Evolutionary conservation across 1,284 basidiomycete species (phyloP), one percentile per base, ranked within the genome.

Genomic region (Lentinula novae-zelandiae): DNA sequence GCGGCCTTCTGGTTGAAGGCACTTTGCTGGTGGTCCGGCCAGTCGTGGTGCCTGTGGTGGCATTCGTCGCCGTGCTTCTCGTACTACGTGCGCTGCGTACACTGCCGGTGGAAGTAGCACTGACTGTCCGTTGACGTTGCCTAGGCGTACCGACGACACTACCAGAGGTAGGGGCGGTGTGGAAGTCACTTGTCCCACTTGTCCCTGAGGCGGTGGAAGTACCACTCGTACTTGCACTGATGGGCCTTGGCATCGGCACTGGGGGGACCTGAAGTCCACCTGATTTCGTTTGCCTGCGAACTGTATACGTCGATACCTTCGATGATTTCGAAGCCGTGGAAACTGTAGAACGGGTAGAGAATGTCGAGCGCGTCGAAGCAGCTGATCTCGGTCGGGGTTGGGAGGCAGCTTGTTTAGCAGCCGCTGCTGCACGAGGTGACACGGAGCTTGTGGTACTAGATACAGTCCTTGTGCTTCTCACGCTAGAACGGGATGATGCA

Each of bases 1-100:
- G 54, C 55, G 67, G 67, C 38, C 58, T 46, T 34, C 55, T 60
- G n/a, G 38, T 54, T 31, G 58, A 34, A 8, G 55, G 33, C 8
- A 51, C 49, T 51, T 34, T 34, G 31, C 33, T 5, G 34, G 33
- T 61, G 17, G 51, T 39, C 7, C 55, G 58, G 31, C 12, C 46
- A 17, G 57, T 42, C 20, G 50, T 40, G n/a, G 39, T 62, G n/a
- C 53, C 34, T 27, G 60, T 27, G 9, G 52, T 55, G 38, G 53
- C 42, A 54, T 44, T 53, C 39, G 53, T 50, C 6, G 50, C 60
- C 3, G 54, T 63, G 22, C 51, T 56, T 31, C 54, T 60, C 12
- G 51, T 65, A 53, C 48, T 57, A 22, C 40, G 53, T 17, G 53
- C 51, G 34, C 53, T 61, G 31, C 44, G 34, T 38, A 36, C 53